phyloP scores from a whole-genome alignment of 371 early-diverging fungal genomes.

The Actinomortierella ambigua region DNA sequence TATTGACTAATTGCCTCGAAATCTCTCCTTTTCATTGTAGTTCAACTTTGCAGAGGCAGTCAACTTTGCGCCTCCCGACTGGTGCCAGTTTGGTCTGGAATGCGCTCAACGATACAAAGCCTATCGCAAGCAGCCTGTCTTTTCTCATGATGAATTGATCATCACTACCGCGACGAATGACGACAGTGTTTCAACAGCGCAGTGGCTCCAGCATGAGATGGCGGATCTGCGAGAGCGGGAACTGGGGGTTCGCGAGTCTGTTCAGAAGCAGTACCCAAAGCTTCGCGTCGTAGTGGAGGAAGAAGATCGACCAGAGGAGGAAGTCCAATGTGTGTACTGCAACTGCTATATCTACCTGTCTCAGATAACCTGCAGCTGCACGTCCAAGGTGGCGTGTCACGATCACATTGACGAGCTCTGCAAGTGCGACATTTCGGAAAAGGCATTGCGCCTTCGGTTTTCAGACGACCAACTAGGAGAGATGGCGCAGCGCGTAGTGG shows the following conservation, averaged over 20 bases:
- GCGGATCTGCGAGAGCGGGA: constrained; percentile 64
- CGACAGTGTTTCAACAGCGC: constrained; percentile 47
- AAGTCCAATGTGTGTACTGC: constrained; percentile 74
- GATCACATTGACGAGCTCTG: constrained; percentile 68
- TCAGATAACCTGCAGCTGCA: constrained; percentile 67
- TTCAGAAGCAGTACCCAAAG: constrained; percentile 49
- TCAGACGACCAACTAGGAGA: constrained; percentile 58
- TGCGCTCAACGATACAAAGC: constrained; percentile 83
- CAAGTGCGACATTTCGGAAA: constrained; percentile 51
- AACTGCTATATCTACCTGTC: constrained; percentile 77
- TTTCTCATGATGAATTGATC: constrained; percentile 92
- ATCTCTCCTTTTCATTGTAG: constrained; percentile 24
- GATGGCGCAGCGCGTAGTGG: constrained; percentile 32
- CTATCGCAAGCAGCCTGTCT: constrained; percentile 84
- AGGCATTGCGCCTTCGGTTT: constrained; percentile 55
- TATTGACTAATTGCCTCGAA: too few relatives aligned
- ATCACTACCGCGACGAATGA: constrained; percentile 60
- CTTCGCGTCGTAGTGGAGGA: constrained; percentile 51
- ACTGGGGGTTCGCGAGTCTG: constrained; percentile 52
- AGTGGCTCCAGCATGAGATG: constrained; percentile 64
- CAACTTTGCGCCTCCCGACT: constrained; percentile 93
- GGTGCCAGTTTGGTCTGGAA: constrained; percentile 84
- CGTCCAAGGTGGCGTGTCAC: constrained; percentile 63
- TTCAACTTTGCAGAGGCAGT: constrained; percentile 97
- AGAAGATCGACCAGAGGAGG: constrained; percentile 56